These are phyloP conservation scores for Penstemon davidsonii DNA, from an alignment of 257 asterid genomes.

Conservation along the genomic window DNA sequence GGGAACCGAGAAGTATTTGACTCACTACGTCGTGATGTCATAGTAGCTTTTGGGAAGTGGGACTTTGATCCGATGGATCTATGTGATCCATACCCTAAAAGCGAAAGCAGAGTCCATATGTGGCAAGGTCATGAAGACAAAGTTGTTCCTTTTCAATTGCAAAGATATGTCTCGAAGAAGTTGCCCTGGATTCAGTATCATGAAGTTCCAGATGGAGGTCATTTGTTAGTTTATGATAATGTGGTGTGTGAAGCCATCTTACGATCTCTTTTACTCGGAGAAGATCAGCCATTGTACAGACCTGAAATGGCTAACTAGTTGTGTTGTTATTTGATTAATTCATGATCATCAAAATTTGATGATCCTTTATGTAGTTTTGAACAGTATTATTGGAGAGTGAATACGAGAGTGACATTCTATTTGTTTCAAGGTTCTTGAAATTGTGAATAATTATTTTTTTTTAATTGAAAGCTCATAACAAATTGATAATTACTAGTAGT, in stretches of 20 bases:
- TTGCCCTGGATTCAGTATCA: constrained; percentile 91
- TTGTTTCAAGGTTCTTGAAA: constrained; percentile 19
- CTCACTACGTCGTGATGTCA: constrained; percentile 71
- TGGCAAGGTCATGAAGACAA: constrained; percentile 62
- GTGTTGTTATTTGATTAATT: constrained; percentile 16
- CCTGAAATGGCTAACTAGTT: constrained; percentile 38
- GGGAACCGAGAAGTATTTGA: constrained; percentile 52
- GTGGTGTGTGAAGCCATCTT: constrained; percentile 86
- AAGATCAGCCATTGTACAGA: constrained; percentile 63
- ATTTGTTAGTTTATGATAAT: constrained; percentile 78
- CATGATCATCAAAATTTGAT: constrained; percentile 31
- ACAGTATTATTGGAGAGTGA: constrained; percentile 18
- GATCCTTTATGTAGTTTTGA: constrained; percentile 44
- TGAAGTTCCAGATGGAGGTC: constrained; percentile 88
- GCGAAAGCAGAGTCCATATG: constrained; percentile 44
- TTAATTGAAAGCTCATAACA: background rate
- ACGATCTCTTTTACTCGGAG: constrained; percentile 81
- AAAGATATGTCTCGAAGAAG: constrained; percentile 58
- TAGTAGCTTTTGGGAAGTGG: constrained; percentile 85
- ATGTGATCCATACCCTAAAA: constrained; percentile 47
- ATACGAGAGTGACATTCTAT: constrained; percentile 29
- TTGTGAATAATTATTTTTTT: constrained; percentile 18
- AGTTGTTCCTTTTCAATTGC: constrained; percentile 57
- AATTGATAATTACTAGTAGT: background rate
- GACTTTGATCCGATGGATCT: constrained; percentile 86